Evolutionary conservation across 2,329 filamentous ascomycete genomes (phyloP).

Genomic region (Aspergillus brunneoviolaceus): DNA sequence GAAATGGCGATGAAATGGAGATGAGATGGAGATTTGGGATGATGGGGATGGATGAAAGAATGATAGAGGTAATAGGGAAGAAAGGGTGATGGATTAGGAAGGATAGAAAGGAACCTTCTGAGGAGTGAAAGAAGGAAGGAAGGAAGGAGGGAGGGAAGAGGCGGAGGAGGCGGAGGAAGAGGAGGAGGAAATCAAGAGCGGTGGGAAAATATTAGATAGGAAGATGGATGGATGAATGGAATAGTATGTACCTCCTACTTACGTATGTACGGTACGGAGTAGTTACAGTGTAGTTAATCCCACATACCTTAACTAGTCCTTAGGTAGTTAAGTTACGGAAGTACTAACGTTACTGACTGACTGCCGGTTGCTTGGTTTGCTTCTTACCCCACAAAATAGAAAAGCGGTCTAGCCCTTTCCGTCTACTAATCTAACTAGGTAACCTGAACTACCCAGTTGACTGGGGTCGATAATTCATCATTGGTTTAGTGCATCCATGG

Average conservation of each 20-base stretch:
- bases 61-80: background rate
- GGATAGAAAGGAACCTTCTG: background rate
- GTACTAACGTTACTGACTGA: background rate
- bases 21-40: background rate
- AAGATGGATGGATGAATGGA: background rate
- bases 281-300: background rate
- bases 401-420: constrained; percentile 15
- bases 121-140: background rate
- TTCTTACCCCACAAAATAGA: constrained; percentile 21
- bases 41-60: background rate
- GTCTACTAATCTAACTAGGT: background rate
- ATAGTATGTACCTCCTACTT: background rate
- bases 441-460: background rate
- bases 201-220: constrained; percentile 3
- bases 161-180: background rate
- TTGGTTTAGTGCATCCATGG: background rate
- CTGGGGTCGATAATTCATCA: background rate
- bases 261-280: background rate
- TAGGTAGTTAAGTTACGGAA: background rate
- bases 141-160: background rate
- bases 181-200: constrained; percentile 4
- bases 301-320: too few relatives aligned
- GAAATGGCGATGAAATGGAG: background rate
- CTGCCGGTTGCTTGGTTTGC: background rate
- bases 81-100: background rate